phyloP scores from a whole-genome alignment of 2,329 filamentous ascomycete genomes.

The Samsoniella hepiali region DNA sequence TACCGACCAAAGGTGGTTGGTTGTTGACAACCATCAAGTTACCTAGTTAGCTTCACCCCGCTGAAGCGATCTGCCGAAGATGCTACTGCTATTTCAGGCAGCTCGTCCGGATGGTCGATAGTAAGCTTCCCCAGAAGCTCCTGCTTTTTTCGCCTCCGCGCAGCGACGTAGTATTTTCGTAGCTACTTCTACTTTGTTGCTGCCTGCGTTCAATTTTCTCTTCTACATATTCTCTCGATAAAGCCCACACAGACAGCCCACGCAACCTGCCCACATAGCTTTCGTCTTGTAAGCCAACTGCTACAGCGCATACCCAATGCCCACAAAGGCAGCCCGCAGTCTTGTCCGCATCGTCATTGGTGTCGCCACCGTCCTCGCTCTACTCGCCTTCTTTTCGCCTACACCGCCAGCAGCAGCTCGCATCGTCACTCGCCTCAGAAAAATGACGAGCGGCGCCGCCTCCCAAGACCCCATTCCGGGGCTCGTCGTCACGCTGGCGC shows the following conservation, averaged over 20 bases:
- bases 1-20: background rate
- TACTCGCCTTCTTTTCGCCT: background rate
- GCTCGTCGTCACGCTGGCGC: constrained; percentile 33
- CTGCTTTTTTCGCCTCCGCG: background rate
- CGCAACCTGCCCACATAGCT: no score
- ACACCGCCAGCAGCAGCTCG: background rate
- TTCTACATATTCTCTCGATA: background rate
- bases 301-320: background rate
- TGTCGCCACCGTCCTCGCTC: background rate
- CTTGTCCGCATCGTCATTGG: background rate
- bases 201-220: background rate
- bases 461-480: constrained; percentile 20
- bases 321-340: background rate
- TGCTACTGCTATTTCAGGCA: constrained; percentile 2
- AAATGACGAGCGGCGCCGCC: background rate
- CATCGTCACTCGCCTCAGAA: background rate
- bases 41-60: background rate
- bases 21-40: background rate
- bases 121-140: background rate
- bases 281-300: no score
- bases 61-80: background rate
- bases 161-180: background rate
- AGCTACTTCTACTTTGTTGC: background rate
- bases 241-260: background rate
- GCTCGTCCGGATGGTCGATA: background rate